Percentiles rank a stretch among this genome's conserved stretches.
phyloP scores from a whole-genome alignment of 148 eudicot genomes.

The Rhododendron williamsianum region DNA sequence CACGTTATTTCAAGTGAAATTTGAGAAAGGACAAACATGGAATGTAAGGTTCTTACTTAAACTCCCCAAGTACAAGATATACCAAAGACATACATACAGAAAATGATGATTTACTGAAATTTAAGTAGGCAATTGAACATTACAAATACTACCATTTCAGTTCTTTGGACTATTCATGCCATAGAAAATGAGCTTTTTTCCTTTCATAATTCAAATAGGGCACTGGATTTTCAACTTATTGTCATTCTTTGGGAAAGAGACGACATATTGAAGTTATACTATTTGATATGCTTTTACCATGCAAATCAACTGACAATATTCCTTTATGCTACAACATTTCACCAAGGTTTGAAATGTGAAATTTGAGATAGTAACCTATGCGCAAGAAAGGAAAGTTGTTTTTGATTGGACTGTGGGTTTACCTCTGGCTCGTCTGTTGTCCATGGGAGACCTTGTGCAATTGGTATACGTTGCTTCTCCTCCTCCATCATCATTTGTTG shows the following conservation, averaged over 20 bases:
- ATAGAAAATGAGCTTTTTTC: neutral
- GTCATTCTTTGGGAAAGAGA: neutral
- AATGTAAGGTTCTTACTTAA: neutral
- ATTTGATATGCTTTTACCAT: neutral
- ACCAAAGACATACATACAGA: neutral
- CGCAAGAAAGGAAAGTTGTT: neutral
- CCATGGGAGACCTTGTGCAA: constrained; percentile 96
- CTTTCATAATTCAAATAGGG: neutral
- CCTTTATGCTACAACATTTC: neutral
- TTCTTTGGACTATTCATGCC: neutral
- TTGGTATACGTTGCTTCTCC: constrained; percentile 71
- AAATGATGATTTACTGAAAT: neutral
- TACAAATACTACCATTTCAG: neutral
- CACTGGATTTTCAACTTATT: neutral
- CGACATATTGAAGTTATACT: too few relatives aligned
- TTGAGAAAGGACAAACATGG: neutral
- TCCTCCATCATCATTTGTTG: constrained; percentile 69
- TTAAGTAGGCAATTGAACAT: neutral
- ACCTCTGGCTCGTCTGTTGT: constrained; percentile 97
- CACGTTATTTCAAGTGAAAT: neutral
- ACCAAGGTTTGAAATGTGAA: neutral
- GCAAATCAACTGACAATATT: neutral
- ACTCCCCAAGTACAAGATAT: neutral
- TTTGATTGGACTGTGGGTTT: neutral
- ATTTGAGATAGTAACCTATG: neutral